These are phyloP conservation scores for Calophaca sinica DNA, from an alignment of 306 rosid genomes.

Conservation along the genomic window DNA sequence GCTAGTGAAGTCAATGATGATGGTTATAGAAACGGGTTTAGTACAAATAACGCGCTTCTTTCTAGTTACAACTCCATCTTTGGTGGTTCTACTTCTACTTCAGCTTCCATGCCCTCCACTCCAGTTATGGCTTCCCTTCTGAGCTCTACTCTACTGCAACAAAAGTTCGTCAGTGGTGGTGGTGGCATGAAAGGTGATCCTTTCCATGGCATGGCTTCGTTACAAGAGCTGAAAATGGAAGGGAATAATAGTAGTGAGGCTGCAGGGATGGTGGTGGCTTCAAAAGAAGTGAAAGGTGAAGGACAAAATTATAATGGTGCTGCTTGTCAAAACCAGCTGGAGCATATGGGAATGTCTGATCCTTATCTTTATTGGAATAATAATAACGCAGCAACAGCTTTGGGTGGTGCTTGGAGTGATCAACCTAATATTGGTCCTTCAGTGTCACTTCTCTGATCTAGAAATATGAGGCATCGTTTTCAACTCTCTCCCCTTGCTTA, in stretches of 20 bases:
- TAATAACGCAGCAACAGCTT: conserved; percentile 50
- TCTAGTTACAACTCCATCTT: conserved; percentile 67
- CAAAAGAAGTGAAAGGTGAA: conserved; percentile 75
- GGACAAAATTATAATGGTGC: conserved; percentile 41
- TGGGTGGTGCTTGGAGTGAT: conserved; percentile 73
- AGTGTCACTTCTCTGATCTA: conserved; percentile 82
- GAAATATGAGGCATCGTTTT: conserved; percentile 44
- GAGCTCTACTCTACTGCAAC: conserved; percentile 56
- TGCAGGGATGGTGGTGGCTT: not conserved
- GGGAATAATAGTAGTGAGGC: conserved; percentile 27
- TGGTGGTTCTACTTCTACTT: conserved; percentile 48
- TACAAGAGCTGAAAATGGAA: conserved; percentile 52
- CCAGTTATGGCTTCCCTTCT: conserved; percentile 69
- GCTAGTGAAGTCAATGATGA: conserved; percentile 33
- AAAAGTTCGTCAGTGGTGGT: conserved; percentile 59
- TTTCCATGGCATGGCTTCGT: conserved; percentile 55
- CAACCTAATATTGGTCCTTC: conserved; percentile 73
- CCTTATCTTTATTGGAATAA: conserved; percentile 73
- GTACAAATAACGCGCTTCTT: conserved; percentile 48
- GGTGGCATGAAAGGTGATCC: conserved; percentile 16
- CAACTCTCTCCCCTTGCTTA: conserved; percentile 48
- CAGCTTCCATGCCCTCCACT: conserved; percentile 49
- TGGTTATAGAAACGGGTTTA: conserved; percentile 59
- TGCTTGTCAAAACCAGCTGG: conserved; percentile 54
- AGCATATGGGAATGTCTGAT: conserved; percentile 65